Evolutionary conservation across 2,329 filamentous ascomycete genomes (phyloP).

Genomic region (Sarocladiaceae sp.): DNA sequence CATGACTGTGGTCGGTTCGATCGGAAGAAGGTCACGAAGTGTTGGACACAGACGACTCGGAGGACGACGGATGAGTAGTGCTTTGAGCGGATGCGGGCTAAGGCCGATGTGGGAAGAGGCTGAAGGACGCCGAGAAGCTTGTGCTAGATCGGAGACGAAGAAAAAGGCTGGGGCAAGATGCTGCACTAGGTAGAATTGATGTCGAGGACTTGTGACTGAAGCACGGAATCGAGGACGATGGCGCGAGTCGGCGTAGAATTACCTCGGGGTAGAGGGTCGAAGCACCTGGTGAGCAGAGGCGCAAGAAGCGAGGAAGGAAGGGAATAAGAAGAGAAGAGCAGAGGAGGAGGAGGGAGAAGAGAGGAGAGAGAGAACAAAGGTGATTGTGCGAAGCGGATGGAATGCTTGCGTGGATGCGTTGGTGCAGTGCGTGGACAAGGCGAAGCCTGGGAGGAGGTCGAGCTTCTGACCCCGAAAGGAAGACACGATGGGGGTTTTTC

Average conservation of each 20-base stretch:
- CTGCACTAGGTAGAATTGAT: too few relatives aligned
- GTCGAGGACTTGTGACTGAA: too few relatives aligned
- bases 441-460: constrained; percentile 5
- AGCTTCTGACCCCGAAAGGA: constrained; percentile 7
- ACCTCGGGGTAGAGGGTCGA: not conserved
- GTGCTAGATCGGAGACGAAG: too few relatives aligned
- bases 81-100: constrained; percentile 4
- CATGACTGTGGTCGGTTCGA: constrained; percentile 30
- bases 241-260: constrained; percentile 2
- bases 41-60: too few relatives aligned
- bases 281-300: constrained; percentile 1
- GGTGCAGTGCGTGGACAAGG: constrained; percentile 3
- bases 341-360: not conserved
- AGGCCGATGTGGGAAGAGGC: too few relatives aligned
- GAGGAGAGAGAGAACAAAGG: constrained; percentile 1
- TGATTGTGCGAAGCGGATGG: constrained; percentile 5
- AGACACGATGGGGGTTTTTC: constrained; percentile 9
- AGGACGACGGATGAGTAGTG: not conserved
- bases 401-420: constrained; percentile 2
- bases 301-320: not conserved
- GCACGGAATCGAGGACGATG: too few relatives aligned
- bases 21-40: constrained; percentile 3
- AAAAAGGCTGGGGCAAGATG: too few relatives aligned
- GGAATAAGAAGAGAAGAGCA: not conserved
- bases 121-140: too few relatives aligned